Evolutionary conservation across 768 basidiomycete species (phyloP).

Genomic region (Boletus fagicola): DNA sequence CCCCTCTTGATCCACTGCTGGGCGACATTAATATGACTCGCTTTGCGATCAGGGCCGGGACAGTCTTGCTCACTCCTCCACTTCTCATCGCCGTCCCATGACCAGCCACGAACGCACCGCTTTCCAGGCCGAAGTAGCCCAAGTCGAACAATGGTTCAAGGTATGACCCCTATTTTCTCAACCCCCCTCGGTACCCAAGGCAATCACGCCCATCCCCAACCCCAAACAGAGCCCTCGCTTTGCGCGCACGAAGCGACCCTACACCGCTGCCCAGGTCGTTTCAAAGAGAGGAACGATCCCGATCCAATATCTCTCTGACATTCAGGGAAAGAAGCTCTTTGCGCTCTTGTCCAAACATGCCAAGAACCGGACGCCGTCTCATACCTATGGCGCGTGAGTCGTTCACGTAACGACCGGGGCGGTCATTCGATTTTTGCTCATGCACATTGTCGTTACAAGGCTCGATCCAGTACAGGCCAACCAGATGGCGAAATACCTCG

Average conservation of each 20-base stretch:
- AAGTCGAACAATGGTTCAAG: conserved; percentile 93
- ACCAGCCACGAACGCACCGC: conserved; percentile 55
- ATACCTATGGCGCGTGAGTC: conserved; percentile 94
- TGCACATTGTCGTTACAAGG: conserved; percentile 40
- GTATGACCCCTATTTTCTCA: conserved; percentile 41
- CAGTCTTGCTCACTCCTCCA: background rate
- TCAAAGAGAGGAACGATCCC: conserved; percentile 87
- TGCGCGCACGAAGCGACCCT: conserved; percentile 82
- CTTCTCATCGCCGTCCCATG: conserved; percentile 44
- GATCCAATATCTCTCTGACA: conserved; percentile 82
- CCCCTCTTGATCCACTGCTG: background rate
- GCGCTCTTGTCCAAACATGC: conserved; percentile 71
- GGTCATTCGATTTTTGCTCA: conserved; percentile 22
- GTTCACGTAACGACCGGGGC: background rate
- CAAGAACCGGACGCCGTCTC: conserved; percentile 74
- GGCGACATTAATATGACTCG: conserved; percentile 30
- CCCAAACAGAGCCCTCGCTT: conserved; percentile 77
- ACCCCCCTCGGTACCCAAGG: background rate
- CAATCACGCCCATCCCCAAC: background rate
- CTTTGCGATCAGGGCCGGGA: background rate
- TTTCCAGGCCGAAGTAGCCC: conserved; percentile 79
- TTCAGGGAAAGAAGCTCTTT: conserved; percentile 87
- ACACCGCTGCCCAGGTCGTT: conserved; percentile 91
- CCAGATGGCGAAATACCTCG: conserved; percentile 98
- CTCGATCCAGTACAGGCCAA: conserved; percentile 97